A percentile compares a stretch with the other conserved stretches of the same genome.
phyloP scores from a whole-genome alignment of 148 eudicot genomes.

The Mesembryanthemum crystallinum region DNA sequence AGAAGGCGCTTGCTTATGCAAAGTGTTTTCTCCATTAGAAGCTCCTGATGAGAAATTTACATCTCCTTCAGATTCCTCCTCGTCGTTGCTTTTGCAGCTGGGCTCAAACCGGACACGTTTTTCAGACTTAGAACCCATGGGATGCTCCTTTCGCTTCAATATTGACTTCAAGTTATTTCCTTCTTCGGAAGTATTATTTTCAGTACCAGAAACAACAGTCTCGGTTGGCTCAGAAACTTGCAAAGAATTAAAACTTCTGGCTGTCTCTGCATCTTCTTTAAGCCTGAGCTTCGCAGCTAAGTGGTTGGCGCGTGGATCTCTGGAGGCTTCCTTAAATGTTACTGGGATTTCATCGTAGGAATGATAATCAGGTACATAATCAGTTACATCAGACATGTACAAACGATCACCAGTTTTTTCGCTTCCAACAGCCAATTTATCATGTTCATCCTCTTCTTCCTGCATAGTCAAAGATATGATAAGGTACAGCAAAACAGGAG shows the following conservation, averaged over 20 bases:
- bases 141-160: slow-evolving; percentile 52
- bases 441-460: slow-evolving; percentile 80
- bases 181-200: slow-evolving; percentile 25
- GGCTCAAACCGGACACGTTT: slow-evolving; percentile 64
- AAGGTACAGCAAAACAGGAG: not conserved
- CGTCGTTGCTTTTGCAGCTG: slow-evolving; percentile 27
- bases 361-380: slow-evolving; percentile 36
- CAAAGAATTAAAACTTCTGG: slow-evolving; percentile 38
- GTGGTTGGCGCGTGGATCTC: slow-evolving; percentile 85
- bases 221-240: slow-evolving; percentile 40
- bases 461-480: slow-evolving; percentile 25
- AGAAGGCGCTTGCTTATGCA: slow-evolving; percentile 17
- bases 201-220: slow-evolving; percentile 11
- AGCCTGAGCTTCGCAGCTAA: slow-evolving; percentile 70
- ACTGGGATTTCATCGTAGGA: slow-evolving; percentile 46
- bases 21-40: slow-evolving; percentile 19
- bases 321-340: slow-evolving; percentile 39
- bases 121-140: slow-evolving; percentile 31
- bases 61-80: slow-evolving; percentile 26
- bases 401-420: slow-evolving; percentile 51
- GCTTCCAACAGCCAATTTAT: slow-evolving; percentile 63
- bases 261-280: slow-evolving; percentile 72
- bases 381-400: slow-evolving; percentile 50
- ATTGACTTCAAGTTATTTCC: slow-evolving; percentile 43
- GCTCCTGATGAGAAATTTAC: slow-evolving; percentile 20